Base-by-base conservation (phyloP, 2,329 filamentous ascomycete genomes). In the Colletotrichum cuscutae region DNA sequence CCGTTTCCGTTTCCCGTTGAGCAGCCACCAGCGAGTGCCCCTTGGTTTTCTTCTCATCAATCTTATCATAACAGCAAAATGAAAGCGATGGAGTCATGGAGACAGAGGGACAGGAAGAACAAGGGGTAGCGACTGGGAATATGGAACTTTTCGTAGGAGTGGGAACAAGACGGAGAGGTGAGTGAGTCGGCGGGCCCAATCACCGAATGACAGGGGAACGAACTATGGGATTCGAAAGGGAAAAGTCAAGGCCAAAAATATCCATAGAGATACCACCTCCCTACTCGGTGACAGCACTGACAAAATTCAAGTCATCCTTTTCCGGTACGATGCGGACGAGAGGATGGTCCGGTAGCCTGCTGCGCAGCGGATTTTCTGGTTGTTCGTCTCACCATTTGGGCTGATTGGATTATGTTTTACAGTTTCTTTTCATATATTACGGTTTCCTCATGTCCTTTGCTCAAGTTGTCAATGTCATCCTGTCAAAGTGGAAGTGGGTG, bases 401-500 rank as follows among this genome's bases (percentile, higher is more conserved):
- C 42, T 19, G 52, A 52, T 65, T 24, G 19, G 49, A 5, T 46
- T 24, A 49, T 70, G 70, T 61, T 69, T 61, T 52, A 70, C 28
- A 72, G 60, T 72, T 71, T 73, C 56, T 69, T 65, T 70, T 70
- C 59, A 57, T 70, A 26, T 52, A 70, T 61, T 58, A 70, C 66
- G 71, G 54, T 73, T 72, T 73, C 56, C 62, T 71, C 61, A 56
- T 26, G 19, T 46, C 22, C 52, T 22, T 56, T 60, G 26, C 30
- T 26, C 26, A 22, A 49, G 42, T 49, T 24, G 35, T 24, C 24
- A 35, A 37, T 57, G 35, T 52, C 54, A 60, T 65, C 32, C 54
- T 57, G 70, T 37, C 60, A 61, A 28, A 56, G 63, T 58, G 69
- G 60, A 61, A 5, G 24, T 32, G 53, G 53, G 13, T 62, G 69